Conservation (phyloP, 1,284 basidiomycete genomes). For the Puccinia triticina region DNA sequence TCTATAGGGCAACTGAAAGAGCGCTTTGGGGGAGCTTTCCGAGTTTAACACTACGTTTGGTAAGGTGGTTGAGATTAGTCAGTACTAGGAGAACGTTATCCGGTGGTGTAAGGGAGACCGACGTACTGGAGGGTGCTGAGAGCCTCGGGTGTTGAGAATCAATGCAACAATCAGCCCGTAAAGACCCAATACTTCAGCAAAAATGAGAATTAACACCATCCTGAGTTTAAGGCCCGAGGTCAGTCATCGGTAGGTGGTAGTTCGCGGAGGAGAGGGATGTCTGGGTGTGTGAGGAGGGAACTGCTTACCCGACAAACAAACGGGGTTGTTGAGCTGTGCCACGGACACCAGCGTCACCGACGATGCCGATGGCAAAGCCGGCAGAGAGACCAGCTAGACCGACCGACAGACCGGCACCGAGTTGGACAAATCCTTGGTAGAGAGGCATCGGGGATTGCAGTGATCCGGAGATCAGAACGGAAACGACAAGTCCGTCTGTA, state of each 20-base stretch:
- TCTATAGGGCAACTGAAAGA: too few species aligned
- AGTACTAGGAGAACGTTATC: neutral
- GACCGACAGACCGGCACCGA: constrained; percentile 63
- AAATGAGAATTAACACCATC: constrained; percentile 61
- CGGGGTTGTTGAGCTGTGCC: constrained; percentile 62
- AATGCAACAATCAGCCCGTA: constrained; percentile 63
- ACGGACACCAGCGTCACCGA: constrained; percentile 63
- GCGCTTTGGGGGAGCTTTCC: too few species aligned
- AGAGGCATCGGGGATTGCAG: constrained; percentile 63
- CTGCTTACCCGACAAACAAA: constrained; percentile 59
- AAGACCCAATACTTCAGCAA: constrained; percentile 61
- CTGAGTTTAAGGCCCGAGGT: neutral
- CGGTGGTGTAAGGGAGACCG: neutral
- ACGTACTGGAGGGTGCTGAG: constrained; percentile 40
- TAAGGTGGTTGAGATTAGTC: neutral
- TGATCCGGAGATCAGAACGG: constrained; percentile 62
- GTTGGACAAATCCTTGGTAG: constrained; percentile 63
- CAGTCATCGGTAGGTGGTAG: constrained; percentile 9
- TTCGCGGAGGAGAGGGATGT: neutral
- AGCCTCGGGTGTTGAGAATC: constrained; percentile 60
- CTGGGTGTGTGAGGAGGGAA: neutral
- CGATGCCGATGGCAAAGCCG: constrained; percentile 63
- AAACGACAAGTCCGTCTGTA: constrained; percentile 63
- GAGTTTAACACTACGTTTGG: too few species aligned
- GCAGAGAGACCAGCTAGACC: constrained; percentile 63